Percentiles rank a stretch among this genome's conserved stretches.
Conservation (phyloP, 164 flowering plant genomes). For the Sedum album region DNA sequence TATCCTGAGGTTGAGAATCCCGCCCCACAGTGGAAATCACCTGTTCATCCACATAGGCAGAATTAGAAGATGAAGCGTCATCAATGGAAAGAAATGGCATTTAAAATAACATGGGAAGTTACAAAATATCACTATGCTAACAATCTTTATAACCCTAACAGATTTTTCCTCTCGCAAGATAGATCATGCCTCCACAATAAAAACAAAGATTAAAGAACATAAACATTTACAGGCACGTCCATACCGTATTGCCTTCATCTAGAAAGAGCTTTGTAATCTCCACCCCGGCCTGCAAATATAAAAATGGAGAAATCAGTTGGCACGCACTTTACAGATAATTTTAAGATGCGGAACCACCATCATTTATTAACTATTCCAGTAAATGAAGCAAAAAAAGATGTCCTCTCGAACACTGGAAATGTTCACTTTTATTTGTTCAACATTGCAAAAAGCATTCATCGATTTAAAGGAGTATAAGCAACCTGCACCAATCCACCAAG, state of each 20-base stretch:
- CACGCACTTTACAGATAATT: background rate
- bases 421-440: background rate
- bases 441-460: background rate
- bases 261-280: conserved; percentile 93
- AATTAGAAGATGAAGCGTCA: background rate
- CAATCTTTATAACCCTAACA: background rate
- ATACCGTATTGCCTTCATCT: conserved; percentile 70
- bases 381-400: background rate
- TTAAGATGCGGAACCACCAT: background rate
- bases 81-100: background rate
- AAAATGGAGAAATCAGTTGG: background rate
- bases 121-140: background rate
- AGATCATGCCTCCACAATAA: background rate
- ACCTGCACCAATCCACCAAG: conserved; percentile 98
- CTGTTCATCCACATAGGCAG: conserved; percentile 33
- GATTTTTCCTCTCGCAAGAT: too few relatives aligned
- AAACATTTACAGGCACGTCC: too few relatives aligned
- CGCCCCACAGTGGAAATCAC: conserved; percentile 82
- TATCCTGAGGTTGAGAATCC: conserved; percentile 59
- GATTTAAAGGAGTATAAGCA: background rate
- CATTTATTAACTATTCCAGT: background rate
- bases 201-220: too few relatives aligned
- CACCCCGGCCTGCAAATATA: conserved; percentile 75
- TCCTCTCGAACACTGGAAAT: background rate
- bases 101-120: background rate